These are phyloP conservation scores for Fraxinus pennsylvanica DNA, from an alignment of 257 asterid genomes.

Conservation along the genomic window DNA sequence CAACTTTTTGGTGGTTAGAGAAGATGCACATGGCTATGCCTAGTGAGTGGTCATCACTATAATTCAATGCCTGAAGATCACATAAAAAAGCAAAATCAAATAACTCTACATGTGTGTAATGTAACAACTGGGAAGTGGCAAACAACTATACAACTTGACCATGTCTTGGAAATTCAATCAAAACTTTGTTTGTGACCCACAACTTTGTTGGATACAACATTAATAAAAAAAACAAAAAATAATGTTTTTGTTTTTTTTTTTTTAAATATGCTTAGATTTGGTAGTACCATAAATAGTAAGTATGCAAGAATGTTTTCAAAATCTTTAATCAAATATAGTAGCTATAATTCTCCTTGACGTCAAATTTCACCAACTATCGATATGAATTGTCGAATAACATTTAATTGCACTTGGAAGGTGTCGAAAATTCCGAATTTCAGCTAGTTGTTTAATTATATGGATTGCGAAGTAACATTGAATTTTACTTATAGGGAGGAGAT, in stretches of 20 bases:
- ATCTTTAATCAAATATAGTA: not conserved
- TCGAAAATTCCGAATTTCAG: too few relatives aligned
- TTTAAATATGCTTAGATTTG: not conserved
- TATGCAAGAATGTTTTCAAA: not conserved
- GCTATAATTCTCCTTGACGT: not conserved
- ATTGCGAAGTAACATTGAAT: too few relatives aligned
- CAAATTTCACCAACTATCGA: not conserved
- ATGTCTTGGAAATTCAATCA: not conserved
- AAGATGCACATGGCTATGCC: conserved; percentile 1
- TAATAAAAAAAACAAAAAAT: not conserved
- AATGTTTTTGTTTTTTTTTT: not conserved
- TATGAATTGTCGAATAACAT: too few relatives aligned
- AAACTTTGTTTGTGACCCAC: not conserved
- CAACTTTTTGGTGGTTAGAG: not conserved
- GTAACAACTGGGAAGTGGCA: conserved; percentile 4
- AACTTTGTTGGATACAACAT: conserved; percentile 5
- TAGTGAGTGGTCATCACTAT: not conserved
- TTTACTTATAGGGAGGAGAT: too few relatives aligned
- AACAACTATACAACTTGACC: conserved; percentile 3
- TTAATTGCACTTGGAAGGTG: not conserved
- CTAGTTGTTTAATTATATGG: too few relatives aligned
- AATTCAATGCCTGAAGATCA: not conserved
- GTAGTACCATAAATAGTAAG: not conserved
- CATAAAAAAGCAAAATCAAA: not conserved
- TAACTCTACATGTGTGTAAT: not conserved